Evolutionary conservation across 495 filamentous ascomycete species (phyloP).

Genomic region (Xylaria grammica): DNA sequence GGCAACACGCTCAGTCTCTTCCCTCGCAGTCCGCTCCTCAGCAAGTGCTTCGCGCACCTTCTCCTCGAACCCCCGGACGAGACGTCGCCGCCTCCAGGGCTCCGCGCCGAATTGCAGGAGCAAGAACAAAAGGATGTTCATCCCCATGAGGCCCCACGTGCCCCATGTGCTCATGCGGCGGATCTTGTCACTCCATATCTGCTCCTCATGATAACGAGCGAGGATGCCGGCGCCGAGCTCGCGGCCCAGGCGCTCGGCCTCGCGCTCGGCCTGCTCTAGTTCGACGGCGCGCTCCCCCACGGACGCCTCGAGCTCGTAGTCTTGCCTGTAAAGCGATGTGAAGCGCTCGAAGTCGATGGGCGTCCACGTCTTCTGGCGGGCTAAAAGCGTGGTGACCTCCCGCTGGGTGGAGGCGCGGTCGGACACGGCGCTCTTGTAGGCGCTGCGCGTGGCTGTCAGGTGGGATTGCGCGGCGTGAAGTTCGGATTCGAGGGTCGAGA

Average conservation of each 20-base stretch:
- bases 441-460: slow-evolving; percentile 72
- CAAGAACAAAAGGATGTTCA: slow-evolving; percentile 89
- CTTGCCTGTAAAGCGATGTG: slow-evolving; percentile 86
- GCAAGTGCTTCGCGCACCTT: slow-evolving; percentile 67
- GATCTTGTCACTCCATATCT: slow-evolving; percentile 99
- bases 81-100: slow-evolving; percentile 81
- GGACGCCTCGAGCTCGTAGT: slow-evolving; percentile 91
- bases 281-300: slow-evolving; percentile 74
- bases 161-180: slow-evolving; percentile 96
- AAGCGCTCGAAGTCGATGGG: slow-evolving; percentile 90
- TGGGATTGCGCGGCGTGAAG: slow-evolving; percentile 66
- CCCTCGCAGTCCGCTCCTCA: slow-evolving; percentile 53
- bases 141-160: slow-evolving; percentile 96
- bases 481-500: slow-evolving; percentile 69
- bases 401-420: slow-evolving; percentile 86
- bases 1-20: slow-evolving; percentile 24
- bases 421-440: slow-evolving; percentile 77
- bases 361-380: slow-evolving; percentile 92
- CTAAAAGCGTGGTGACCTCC: slow-evolving; percentile 91
- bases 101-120: slow-evolving; percentile 92
- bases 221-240: slow-evolving; percentile 80
- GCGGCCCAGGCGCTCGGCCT: slow-evolving; percentile 74
- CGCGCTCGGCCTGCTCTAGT: slow-evolving; percentile 73
- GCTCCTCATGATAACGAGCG: slow-evolving; percentile 94
- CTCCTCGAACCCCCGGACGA: slow-evolving; percentile 80